Evolutionary conservation across 257 asterid species (phyloP).

Genomic region (Solanum megistacrolobum): DNA sequence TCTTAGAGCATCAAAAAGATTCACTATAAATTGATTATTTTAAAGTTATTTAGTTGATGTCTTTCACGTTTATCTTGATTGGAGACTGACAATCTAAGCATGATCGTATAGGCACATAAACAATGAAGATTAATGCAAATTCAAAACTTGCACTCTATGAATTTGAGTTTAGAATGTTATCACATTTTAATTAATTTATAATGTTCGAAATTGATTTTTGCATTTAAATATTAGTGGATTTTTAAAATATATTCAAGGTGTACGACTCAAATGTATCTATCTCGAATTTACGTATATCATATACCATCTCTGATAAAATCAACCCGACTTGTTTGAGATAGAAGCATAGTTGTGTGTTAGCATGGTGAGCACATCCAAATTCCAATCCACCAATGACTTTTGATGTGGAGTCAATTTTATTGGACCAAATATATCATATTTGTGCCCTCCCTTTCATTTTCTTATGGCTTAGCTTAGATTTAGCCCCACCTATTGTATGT

Average conservation of each 20-base stretch:
- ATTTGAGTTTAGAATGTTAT: not conserved
- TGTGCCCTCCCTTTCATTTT: not conserved
- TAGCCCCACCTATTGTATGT: not conserved
- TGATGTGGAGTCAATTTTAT: not conserved
- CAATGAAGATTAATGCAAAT: not conserved
- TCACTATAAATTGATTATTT: not conserved
- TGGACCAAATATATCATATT: not conserved
- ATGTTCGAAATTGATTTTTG: too few relatives aligned
- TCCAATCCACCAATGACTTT: not conserved
- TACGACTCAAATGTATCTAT: not conserved
- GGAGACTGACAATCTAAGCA: not conserved
- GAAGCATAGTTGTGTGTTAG: not conserved
- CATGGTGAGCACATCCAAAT: not conserved
- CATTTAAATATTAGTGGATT: not conserved
- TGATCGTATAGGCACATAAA: fast-evolving
- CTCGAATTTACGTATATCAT: not conserved
- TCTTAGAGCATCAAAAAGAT: not conserved
- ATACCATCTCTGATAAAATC: not conserved
- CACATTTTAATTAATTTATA: too few relatives aligned
- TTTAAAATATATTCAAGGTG: too few relatives aligned
- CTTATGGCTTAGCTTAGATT: not conserved
- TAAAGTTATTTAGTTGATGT: not conserved
- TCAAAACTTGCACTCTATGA: not conserved
- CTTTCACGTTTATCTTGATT: not conserved
- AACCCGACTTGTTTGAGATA: not conserved